Percentiles rank a stretch among this genome's conserved stretches.
Conservation (phyloP, 768 basidiomycete species). For the Lactifluus subvellereus region DNA sequence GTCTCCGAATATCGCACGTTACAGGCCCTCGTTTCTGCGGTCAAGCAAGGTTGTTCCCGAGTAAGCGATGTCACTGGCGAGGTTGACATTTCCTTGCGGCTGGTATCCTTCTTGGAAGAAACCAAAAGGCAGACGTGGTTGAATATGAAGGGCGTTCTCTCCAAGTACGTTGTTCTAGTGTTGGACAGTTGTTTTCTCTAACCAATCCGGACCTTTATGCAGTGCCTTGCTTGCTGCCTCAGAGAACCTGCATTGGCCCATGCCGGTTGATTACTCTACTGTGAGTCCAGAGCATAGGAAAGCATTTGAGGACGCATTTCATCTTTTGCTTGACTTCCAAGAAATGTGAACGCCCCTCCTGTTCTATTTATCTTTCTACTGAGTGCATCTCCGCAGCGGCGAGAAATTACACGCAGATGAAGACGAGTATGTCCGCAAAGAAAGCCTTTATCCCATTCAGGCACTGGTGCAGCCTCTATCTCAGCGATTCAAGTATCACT, state of each 20-base stretch:
- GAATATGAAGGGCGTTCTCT: constrained; percentile 62
- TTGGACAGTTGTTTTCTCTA: not conserved
- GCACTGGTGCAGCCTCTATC: constrained; percentile 79
- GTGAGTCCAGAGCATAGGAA: constrained; percentile 46
- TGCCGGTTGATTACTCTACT: constrained; percentile 56
- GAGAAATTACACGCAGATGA: constrained; percentile 37
- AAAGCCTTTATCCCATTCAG: constrained; percentile 77
- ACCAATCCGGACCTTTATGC: constrained; percentile 11
- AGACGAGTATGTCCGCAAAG: constrained; percentile 34
- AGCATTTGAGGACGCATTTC: constrained; percentile 71
- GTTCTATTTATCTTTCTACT: constrained; percentile 9
- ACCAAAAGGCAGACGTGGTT: constrained; percentile 71
- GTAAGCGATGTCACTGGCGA: constrained; percentile 43
- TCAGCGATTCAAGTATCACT: constrained; percentile 91
- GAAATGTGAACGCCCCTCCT: constrained; percentile 49
- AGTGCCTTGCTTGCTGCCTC: constrained; percentile 61
- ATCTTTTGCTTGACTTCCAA: constrained; percentile 73
- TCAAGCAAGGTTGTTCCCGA: constrained; percentile 39
- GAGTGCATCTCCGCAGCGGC: constrained; percentile 38
- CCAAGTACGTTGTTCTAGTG: constrained; percentile 38
- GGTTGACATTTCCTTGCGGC: constrained; percentile 42
- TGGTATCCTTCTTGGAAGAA: constrained; percentile 55
- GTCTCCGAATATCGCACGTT: constrained; percentile 52
- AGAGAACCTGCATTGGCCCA: constrained; percentile 84
- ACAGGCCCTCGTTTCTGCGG: constrained; percentile 51